phyloP scores from a whole-genome alignment of 257 asterid species.

The Nicotiana sylvestris region DNA sequence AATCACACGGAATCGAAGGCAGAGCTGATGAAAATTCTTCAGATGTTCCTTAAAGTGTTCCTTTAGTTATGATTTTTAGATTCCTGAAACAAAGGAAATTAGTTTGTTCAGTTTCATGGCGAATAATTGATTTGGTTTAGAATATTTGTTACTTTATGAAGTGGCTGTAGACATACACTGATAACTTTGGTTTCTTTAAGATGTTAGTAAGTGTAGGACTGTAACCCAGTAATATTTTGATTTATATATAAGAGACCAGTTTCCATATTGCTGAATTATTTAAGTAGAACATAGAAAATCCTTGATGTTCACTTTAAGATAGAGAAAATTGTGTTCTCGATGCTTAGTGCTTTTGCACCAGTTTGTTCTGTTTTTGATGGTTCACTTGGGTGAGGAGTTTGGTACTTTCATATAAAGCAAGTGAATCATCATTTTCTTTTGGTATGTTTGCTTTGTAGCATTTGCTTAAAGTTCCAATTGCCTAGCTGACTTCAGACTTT shows the following conservation, averaged over 20 bases:
- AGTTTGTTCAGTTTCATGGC: background rate
- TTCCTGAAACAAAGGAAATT: background rate
- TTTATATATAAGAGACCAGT: background rate
- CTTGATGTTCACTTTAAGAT: background rate
- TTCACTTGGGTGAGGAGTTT: background rate
- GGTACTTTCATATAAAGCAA: background rate
- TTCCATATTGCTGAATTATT: background rate
- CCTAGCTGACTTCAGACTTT: conserved; percentile 14
- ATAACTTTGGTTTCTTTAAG: background rate
- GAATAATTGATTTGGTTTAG: too few relatives aligned
- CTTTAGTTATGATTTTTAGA: background rate
- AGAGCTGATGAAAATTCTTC: background rate
- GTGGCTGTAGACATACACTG: background rate
- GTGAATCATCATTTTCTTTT: background rate
- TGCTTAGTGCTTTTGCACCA: background rate
- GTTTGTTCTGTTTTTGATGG: background rate
- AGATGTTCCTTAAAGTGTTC: background rate
- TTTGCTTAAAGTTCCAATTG: background rate
- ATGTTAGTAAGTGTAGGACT: background rate
- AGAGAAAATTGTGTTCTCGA: background rate
- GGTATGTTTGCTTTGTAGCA: background rate
- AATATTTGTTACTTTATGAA: background rate
- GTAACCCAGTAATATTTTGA: background rate
- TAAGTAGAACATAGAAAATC: too few relatives aligned
- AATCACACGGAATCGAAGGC: background rate